A percentile compares a stretch with the other conserved stretches of the same genome.
phyloP scores from a whole-genome alignment of 163 green algal species.

The Chlamydomonas reinhardtii region DNA sequence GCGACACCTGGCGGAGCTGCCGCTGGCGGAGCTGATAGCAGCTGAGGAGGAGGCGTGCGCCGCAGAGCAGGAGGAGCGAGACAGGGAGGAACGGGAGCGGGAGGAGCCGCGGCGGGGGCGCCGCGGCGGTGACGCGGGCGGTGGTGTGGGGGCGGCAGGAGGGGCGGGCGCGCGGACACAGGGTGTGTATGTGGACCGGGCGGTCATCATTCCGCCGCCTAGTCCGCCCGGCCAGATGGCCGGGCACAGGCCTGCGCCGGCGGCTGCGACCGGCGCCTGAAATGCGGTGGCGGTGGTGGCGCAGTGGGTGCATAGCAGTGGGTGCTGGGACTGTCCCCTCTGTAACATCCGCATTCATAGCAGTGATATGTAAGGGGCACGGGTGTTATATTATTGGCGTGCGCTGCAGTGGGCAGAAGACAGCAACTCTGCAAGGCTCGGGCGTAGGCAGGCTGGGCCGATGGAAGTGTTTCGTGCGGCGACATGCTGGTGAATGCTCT shows the following conservation, averaged over 20 bases:
- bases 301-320: neutral
- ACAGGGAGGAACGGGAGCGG: neutral
- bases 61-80: neutral
- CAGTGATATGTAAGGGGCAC: no score
- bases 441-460: no score
- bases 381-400: no score
- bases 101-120: neutral
- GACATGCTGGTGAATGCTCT: no score
- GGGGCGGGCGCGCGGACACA: neutral
- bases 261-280: neutral
- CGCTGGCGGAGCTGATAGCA: conserved; percentile 33
- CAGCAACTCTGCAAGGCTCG: no score
- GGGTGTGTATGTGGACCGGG: conserved; percentile 4
- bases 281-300: no score
- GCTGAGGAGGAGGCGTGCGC: conserved; percentile 16
- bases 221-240: conserved; percentile 38
- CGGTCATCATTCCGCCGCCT: conserved; percentile 21
- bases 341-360: no score
- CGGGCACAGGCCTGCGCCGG: neutral
- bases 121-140: no score
- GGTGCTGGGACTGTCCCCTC: no score
- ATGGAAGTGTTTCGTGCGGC: no score
- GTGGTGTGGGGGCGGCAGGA: neutral
- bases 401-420: no score
- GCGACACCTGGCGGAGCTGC: conserved; percentile 2